Percentiles rank a stretch among this genome's conserved stretches.
phyloP scores from a whole-genome alignment of 805 yeast species.

The Barnettozyma botsteinii region DNA sequence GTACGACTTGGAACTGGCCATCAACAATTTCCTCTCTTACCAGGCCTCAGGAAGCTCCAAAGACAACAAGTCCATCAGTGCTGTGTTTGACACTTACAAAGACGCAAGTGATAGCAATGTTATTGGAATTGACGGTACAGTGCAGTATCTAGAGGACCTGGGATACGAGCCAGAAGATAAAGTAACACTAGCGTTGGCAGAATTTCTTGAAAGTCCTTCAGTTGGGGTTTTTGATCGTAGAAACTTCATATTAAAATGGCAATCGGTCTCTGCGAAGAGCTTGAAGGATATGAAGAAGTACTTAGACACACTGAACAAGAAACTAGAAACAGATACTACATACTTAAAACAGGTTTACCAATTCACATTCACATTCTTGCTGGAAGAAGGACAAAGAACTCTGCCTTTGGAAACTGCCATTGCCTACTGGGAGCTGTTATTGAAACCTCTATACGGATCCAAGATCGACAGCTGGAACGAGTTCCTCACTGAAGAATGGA shows the following conservation, averaged over 20 bases:
- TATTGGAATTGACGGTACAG: slow-evolving; percentile 77
- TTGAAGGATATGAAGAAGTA: slow-evolving; percentile 43
- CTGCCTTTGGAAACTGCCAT: slow-evolving; percentile 55
- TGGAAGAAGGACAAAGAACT: slow-evolving; percentile 54
- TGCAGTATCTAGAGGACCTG: slow-evolving; percentile 59
- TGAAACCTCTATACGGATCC: slow-evolving; percentile 30
- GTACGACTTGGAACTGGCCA: slow-evolving; percentile 26
- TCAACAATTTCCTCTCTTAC: slow-evolving; percentile 22
- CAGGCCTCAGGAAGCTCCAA: slow-evolving; percentile 14
- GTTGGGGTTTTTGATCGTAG: slow-evolving; percentile 54
- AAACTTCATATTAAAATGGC: slow-evolving; percentile 58
- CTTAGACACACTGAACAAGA: slow-evolving; percentile 28
- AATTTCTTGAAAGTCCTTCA: slow-evolving; percentile 57
- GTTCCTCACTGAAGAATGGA: slow-evolving; percentile 41
- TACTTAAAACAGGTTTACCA: slow-evolving; percentile 58
- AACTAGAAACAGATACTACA: slow-evolving; percentile 30
- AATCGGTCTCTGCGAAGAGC: slow-evolving; percentile 24
- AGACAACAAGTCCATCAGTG: slow-evolving; percentile 13
- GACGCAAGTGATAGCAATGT: slow-evolving; percentile 18
- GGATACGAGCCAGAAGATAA: slow-evolving; percentile 71
- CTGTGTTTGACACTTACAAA: slow-evolving; percentile 21
- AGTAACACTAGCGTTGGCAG: slow-evolving; percentile 63
- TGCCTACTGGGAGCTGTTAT: slow-evolving; percentile 72
- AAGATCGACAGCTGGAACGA: slow-evolving; percentile 51
- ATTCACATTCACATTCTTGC: slow-evolving; percentile 62